Evolutionary conservation across 2,329 filamentous ascomycete genomes (phyloP), one percentile per base, ranked within the genome.

Genomic region (Ophidiomyces ophidiicola): DNA sequence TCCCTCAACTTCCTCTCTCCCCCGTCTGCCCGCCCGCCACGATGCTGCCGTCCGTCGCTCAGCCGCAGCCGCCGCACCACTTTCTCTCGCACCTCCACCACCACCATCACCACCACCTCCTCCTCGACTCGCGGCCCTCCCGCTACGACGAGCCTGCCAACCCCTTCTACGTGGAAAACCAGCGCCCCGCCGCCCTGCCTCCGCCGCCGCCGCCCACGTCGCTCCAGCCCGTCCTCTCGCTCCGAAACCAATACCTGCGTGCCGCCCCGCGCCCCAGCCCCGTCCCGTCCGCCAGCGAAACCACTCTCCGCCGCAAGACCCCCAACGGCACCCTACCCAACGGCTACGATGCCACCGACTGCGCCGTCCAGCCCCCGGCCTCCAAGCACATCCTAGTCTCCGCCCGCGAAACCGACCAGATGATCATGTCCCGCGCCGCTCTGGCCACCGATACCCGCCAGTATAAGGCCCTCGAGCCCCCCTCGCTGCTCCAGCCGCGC

Each of bases 301-400:
- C 33, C 58, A 82, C 84, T 50, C 68, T 94, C 41, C 77, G 88
- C 48, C 76, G 88, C 48, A 96, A 96, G 61, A 96, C 88, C 6
- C 90, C 88, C 3, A 88, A 80, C 53, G 90, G 88, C n/a, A 94
- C 86, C 25, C 72, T 96, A 45, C 80, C 88, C 48, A 85, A 83
- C 39, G 86, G 85, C 7, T 94, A 94, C 54, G 87, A 96, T 68
- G 85, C 82, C 21, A 83, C 82, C 4, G 80, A 85, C 53, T 75
- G 80, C 50, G 76, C 72, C 6, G 75, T 78, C 24, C 81, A 82
- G 25, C 80, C 80, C 4, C 83, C 82, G 25, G 79, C 83, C 1
- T 67, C 76, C 32, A 94, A 94, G 61, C 86, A 94, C 56, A 76
- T 94, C 55, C 69, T 90, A 14, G 67, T 93, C 19, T 78, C 83